Base-by-base conservation (phyloP, 2,329 filamentous ascomycete genomes). In the Diaporthe caulivora region DNA sequence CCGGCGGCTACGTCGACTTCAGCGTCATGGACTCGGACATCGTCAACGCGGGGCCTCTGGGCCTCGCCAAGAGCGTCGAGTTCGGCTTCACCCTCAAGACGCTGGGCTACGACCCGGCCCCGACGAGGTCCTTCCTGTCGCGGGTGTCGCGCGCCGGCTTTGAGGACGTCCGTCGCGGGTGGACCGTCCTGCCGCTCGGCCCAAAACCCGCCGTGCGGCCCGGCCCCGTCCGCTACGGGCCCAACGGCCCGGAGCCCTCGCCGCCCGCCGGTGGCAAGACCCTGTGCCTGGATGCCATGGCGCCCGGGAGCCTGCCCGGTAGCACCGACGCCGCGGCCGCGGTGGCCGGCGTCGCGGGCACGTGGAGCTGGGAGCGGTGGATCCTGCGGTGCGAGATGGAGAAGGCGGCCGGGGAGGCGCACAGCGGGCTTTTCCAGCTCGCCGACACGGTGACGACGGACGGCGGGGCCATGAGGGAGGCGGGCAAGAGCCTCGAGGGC, bases 321-420 rank as follows among this genome's bases (percentile, higher is more conserved):
- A 93, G 89, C 78, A 95, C 93, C 0, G 90, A 92, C 65, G 90
- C 92, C 80, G 90, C 92, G 18, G 94, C 94, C 1, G 91, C 90
- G 78, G 87, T 98, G 76, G 93, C 94, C 17, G 95, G 95, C 26
- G 85, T 98, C 53, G 91, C 96, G 0, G 97, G 95, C 6, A 92
- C 93, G 34, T 97, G 95, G 92, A 92, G 92, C 81, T 99, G 95
- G 96, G 97, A 99, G 88, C 93, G 94, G 81, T 99, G 97, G 97
- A 89, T 98, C 82, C 85, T 98, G 77, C 94, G 95, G 80, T 89
- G 96, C 79, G 94, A 97, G 84, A 90, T 92, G 84, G 95, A 98
- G 86, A 97, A 89, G 82, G 87, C 87, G 6, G 86, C 94, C 80
- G 93, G 94, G 34, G 92, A 94, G 80, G 82, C 88, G 75, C 71